Conservation (phyloP, 345 rosid genomes). For the Syzygium aqueum region DNA sequence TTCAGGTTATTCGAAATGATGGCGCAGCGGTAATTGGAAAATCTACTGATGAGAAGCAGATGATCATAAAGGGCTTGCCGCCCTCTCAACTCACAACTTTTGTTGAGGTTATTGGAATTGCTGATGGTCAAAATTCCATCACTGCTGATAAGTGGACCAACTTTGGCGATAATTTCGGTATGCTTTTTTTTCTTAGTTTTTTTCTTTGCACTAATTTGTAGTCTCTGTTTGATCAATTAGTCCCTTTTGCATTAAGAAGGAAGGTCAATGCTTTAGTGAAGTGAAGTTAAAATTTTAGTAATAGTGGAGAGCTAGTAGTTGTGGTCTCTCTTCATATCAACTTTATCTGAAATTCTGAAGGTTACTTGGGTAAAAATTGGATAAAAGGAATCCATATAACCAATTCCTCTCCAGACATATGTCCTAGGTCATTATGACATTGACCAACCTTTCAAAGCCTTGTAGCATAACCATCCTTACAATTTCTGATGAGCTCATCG, state of each 20-base stretch:
- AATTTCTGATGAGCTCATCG: not conserved
- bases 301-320: not conserved
- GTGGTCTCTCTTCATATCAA: not conserved
- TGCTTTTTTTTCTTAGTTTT: not conserved
- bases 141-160: conserved; percentile 65
- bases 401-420: not conserved
- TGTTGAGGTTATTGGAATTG: conserved; percentile 85
- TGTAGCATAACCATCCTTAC: not conserved
- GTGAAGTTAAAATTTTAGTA: not conserved
- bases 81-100: conserved; percentile 42
- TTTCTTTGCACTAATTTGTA: not conserved
- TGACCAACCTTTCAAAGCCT: not conserved
- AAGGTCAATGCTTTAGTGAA: not conserved
- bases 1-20: conserved; percentile 57
- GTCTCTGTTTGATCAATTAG: not conserved
- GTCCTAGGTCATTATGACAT: not conserved
- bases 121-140: conserved; percentile 56
- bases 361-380: not conserved
- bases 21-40: conserved; percentile 45
- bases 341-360: not conserved
- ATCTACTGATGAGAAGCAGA: conserved; percentile 59
- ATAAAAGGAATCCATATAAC: not conserved
- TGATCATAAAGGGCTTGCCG: conserved; percentile 47
- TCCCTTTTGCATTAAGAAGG: not conserved
- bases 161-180: conserved; percentile 79